phyloP scores from a whole-genome alignment of 805 yeast genomes.

The Candida tammaniensis region DNA sequence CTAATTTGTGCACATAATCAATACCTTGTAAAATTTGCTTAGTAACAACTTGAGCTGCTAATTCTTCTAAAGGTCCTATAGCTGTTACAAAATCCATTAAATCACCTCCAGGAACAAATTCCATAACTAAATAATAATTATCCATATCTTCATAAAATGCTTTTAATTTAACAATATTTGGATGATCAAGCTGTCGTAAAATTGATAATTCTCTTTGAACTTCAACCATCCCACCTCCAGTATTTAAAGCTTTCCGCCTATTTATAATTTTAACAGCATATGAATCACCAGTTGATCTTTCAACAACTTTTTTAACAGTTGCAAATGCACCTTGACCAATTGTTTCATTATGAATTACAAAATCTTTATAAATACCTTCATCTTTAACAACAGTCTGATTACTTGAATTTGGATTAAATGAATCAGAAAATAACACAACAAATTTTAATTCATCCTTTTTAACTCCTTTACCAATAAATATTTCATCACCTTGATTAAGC shows the following conservation, averaged over 20 bases:
- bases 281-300: constrained; percentile 78
- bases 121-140: constrained; percentile 88
- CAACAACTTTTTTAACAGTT: constrained; percentile 86
- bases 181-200: constrained; percentile 73
- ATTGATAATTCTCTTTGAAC: constrained; percentile 86
- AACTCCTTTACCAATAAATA: constrained; percentile 85
- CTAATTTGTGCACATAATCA: constrained; percentile 80
- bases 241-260: constrained; percentile 67
- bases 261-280: constrained; percentile 90
- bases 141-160: constrained; percentile 84
- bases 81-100: constrained; percentile 96
- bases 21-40: constrained; percentile 83
- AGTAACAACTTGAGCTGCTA: constrained; percentile 81
- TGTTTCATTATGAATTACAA: constrained; percentile 75
- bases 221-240: constrained; percentile 63
- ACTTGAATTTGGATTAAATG: constrained; percentile 30
- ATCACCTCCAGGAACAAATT: constrained; percentile 94
- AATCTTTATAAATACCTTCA: constrained; percentile 65
- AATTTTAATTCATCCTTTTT: constrained; percentile 60
- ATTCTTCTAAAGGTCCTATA: constrained; percentile 89
- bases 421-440: constrained; percentile 48
- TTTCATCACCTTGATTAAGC: constrained; percentile 88
- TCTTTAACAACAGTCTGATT: constrained; percentile 28
- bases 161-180: constrained; percentile 77
- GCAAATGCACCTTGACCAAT: constrained; percentile 99